Evolutionary conservation across 108 stramenopile species (phyloP), one percentile per base, ranked within the genome.

Genomic region (Cyclostephanos tholiformis): DNA sequence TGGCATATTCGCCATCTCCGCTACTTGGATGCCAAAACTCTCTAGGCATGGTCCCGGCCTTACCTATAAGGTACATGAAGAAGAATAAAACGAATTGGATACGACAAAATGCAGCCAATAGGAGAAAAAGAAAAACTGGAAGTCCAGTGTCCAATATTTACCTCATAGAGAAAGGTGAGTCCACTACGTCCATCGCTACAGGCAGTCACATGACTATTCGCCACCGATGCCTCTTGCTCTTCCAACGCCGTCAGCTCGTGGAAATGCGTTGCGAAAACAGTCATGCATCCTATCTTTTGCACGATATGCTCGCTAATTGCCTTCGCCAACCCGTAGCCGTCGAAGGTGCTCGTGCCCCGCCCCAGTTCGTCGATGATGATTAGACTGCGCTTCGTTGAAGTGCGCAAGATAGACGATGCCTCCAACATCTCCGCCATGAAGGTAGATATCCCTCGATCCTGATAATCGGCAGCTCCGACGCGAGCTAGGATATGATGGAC

Each of bases 401-500:
- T 91, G 44, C 89, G 82, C 26, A 98, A 72, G 69, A 99, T 99
- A 29, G 88, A 83, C 12, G 93, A 85, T 14, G 99, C 93, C 79
- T 99, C 99, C 16, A 98, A 73, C 99, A 99, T 99, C 82, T 99
- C 99, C 32, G 97, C 97, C 98, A 99, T 98, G 75, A 99, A 99
- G 29, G 99, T 99, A 44, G 95, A 96, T 55, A 98, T 95, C 22
- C 98, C 98, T 20, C 89, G 80, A 50, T 98, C 93, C 78, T 97
- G 97, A 8, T 84, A 80, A 73, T 99, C 99, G 0, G 97, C 97
- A 8, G 99, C 98, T 23, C 98, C 98, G 0, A 99, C 96, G 2
- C 98, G 88, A 2, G 95, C 95, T 27, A 97, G 77, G 46, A 99
- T 84, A 69, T 91, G 77, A 75, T 99, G 97, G 6, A 96, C 84